Conservation (phyloP, 164 flowering plant genomes). For the Magnolia changhungtana region DNA sequence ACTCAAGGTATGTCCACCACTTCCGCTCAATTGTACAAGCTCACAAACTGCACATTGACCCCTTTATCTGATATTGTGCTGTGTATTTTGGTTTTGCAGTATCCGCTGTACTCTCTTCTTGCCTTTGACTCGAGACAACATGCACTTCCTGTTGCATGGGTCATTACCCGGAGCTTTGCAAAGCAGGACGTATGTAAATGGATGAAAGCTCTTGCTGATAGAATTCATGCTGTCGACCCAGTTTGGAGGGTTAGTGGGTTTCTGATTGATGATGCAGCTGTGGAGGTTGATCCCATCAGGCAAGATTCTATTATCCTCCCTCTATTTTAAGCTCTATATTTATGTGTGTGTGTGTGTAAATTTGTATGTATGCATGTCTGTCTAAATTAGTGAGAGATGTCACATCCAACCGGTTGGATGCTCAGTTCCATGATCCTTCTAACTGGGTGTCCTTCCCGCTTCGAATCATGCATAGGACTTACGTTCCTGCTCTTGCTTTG, state of each 20-base stretch:
- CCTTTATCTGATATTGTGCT: constrained; percentile 1
- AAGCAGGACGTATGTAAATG: constrained; percentile 72
- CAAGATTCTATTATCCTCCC: constrained; percentile 17
- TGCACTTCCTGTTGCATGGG: constrained; percentile 96
- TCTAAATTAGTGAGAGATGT: too few relatives aligned
- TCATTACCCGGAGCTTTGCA: constrained; percentile 73
- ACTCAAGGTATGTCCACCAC: constrained; percentile 56
- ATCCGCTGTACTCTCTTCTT: constrained; percentile 85
- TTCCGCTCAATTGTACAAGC: not conserved
- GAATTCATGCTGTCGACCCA: constrained; percentile 56
- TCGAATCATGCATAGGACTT: too few relatives aligned
- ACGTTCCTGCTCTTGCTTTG: too few relatives aligned
- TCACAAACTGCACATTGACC: not conserved
- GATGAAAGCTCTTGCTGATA: constrained; percentile 80
- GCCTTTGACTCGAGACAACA: constrained; percentile 94
- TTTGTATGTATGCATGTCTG: too few relatives aligned
- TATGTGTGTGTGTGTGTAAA: too few relatives aligned
- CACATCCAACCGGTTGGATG: too few relatives aligned
- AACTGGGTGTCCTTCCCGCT: too few relatives aligned
- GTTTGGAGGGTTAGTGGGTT: constrained; percentile 81
- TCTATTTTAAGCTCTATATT: not conserved
- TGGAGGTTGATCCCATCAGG: constrained; percentile 96
- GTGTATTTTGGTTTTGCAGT: constrained; percentile 44
- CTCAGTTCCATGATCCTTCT: too few relatives aligned
- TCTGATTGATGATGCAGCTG: constrained; percentile 90